Percentiles rank a stretch among this genome's conserved stretches.
phyloP scores from a whole-genome alignment of 2,329 filamentous ascomycete species.

The Ascochyta pisi region DNA sequence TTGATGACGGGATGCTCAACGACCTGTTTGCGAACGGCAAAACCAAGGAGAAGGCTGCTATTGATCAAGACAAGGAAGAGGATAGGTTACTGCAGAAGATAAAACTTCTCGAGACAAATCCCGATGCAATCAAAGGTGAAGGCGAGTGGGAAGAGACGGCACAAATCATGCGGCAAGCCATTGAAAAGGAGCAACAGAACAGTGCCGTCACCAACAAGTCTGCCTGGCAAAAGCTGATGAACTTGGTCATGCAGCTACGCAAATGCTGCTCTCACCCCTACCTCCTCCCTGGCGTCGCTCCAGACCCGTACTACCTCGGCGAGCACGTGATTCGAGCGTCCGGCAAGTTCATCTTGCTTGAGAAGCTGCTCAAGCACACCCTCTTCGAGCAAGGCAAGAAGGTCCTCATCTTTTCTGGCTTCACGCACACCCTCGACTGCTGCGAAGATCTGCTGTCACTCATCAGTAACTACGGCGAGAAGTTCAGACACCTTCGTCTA shows the following conservation, averaged over 20 bases:
- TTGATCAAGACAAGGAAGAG: constrained; percentile 49
- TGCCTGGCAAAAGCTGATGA: constrained; percentile 60
- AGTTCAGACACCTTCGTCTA: constrained; percentile 57
- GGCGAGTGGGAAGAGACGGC: constrained; percentile 71
- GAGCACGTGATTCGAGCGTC: constrained; percentile 59
- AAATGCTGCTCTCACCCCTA: constrained; percentile 65
- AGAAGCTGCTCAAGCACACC: constrained; percentile 58
- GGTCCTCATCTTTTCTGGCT: constrained; percentile 64
- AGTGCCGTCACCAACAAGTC: constrained; percentile 33
- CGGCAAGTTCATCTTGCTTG: constrained; percentile 63
- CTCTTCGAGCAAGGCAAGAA: constrained; percentile 61
- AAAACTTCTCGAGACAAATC: constrained; percentile 35
- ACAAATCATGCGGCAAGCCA: constrained; percentile 95
- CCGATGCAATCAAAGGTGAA: constrained; percentile 4
- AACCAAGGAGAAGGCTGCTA: constrained; percentile 51
- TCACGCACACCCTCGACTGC: constrained; percentile 59
- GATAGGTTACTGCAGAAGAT: constrained; percentile 43
- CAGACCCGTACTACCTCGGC: constrained; percentile 55
- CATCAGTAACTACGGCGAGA: constrained; percentile 50
- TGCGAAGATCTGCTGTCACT: constrained; percentile 59
- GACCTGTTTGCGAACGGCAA: constrained; percentile 60
- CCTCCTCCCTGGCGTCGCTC: constrained; percentile 55
- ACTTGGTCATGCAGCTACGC: constrained; percentile 63
- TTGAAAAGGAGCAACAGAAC: constrained; percentile 51
- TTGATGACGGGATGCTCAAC: constrained; percentile 59